A percentile compares a stretch with the other conserved stretches of the same genome.
Conservation (phyloP, 441 rosid species). For the Eutrema salsugineum region DNA sequence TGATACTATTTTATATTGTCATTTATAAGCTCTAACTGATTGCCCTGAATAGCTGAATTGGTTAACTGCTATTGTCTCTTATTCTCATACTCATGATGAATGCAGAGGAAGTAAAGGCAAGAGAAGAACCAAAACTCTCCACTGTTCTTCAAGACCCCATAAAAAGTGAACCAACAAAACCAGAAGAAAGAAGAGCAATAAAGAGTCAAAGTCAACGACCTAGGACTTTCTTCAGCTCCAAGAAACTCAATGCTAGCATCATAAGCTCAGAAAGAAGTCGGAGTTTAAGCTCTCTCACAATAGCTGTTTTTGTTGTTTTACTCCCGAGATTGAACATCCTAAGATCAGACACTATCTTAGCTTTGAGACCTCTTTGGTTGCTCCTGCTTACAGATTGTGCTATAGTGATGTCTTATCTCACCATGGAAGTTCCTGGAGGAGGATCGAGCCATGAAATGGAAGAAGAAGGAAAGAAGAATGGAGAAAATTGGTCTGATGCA, state of each 20-base stretch:
- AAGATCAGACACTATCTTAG: constrained; percentile 39
- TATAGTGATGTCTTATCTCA: constrained; percentile 45
- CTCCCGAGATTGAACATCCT: constrained; percentile 38
- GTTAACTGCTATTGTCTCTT: not conserved
- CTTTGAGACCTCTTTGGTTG: constrained; percentile 62
- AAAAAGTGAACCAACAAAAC: constrained; percentile 13
- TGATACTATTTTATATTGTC: not conserved
- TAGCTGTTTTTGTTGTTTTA: constrained; percentile 53
- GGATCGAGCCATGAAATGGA: constrained; percentile 33
- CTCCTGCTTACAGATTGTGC: constrained; percentile 57
- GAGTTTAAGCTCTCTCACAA: constrained; percentile 48
- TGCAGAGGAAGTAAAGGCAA: constrained; percentile 2
- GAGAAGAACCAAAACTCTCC: not conserved
- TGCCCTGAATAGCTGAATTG: not conserved
- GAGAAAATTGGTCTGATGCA: constrained; percentile 52
- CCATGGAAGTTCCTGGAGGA: constrained; percentile 29
- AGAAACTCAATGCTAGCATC: constrained; percentile 51
- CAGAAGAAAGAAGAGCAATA: constrained; percentile 10
- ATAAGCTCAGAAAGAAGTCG: constrained; percentile 54
- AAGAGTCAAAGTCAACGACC: constrained; percentile 21
- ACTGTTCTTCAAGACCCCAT: constrained; percentile 15
- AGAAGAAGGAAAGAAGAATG: constrained; percentile 17
- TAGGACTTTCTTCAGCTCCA: constrained; percentile 45
- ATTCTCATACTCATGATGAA: not conserved
- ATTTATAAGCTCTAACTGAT: not conserved